Conservation (phyloP, 108 stramenopile genomes). For the Conticribra weissflogii region DNA sequence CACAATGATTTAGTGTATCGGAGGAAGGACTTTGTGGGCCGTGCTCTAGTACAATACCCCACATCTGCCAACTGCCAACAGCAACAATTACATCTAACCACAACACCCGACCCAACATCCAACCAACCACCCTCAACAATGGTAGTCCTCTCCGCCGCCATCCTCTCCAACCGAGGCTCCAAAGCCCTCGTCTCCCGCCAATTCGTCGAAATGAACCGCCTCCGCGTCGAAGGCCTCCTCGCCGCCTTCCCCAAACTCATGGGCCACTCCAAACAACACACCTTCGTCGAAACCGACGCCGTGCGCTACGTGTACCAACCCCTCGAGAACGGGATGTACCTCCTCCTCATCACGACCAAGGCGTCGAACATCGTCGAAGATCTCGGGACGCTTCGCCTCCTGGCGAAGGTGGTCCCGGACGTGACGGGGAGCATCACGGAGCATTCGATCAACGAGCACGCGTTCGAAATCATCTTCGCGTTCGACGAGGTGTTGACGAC, state of each 20-base stretch:
- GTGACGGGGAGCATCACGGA: conserved; percentile 93
- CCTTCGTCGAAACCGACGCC: conserved; percentile 98
- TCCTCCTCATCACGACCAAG: conserved; percentile 97
- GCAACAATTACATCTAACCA: not conserved
- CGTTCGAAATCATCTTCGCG: conserved; percentile 98
- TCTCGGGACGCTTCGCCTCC: conserved; percentile 94
- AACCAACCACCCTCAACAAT: conserved; percentile 13
- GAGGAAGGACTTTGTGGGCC: too few species aligned
- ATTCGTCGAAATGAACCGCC: conserved; percentile 99
- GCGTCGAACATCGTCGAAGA: conserved; percentile 97
- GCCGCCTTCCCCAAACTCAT: conserved; percentile 99
- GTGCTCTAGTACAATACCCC: too few species aligned
- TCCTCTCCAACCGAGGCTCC: conserved; percentile 78
- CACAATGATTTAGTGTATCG: too few species aligned
- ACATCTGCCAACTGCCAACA: not conserved
- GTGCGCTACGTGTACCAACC: conserved; percentile 99
- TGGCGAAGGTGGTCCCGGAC: conserved; percentile 98
- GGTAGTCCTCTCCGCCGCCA: conserved; percentile 89
- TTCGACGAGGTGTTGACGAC: conserved; percentile 99
- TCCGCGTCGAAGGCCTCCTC: conserved; percentile 97
- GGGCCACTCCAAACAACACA: conserved; percentile 92
- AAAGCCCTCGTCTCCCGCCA: conserved; percentile 96
- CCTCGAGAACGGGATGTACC: conserved; percentile 91
- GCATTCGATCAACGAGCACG: conserved; percentile 87
- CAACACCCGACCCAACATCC: not conserved